Evolutionary conservation across 495 filamentous ascomycete genomes (phyloP), one percentile per base, ranked within the genome.

Genomic region (Penicillium antarcticum): DNA sequence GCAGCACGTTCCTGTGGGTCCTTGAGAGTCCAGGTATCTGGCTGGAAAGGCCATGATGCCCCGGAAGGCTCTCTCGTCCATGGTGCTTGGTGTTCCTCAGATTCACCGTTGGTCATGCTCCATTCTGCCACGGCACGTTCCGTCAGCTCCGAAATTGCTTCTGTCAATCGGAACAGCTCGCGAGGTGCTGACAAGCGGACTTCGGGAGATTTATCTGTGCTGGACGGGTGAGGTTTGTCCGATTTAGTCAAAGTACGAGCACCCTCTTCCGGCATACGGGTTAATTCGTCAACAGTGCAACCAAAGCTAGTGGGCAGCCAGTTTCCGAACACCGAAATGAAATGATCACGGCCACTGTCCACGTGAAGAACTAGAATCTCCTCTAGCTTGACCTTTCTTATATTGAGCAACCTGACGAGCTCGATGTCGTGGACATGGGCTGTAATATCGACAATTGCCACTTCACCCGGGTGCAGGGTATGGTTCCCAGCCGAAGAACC

Each of bases 361-460:
- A 97, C 88, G 9, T 91, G 86, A n/a, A 99, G 79, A 5, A 99
- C 83, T 19, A 97, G 74, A 8, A 97, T 85, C 58, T 97, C 92
- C 51, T 95, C 91, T 1, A 97, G 73, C 7, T 74, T 74, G 4
- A 74, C 59, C 16, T 76, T 70, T 9, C 80, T 80, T 24, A 86
- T 74, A 57, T 97, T 97, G n/a, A 97, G 76, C 8, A 71, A 67
- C 14, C 80, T 80, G 3, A 88, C 81, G n/a, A 83, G 77, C 3
- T 77, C 60, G 11, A 89, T 71, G 40, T 83, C 75, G 11, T 75
- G 77, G 42, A 99, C 71, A 21, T 80, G 71, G 1, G 86, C 69
- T 12, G 80, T 82, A 13, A 97, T 56, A 19, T 84, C 71, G 4
- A 88, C 82, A 53, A 81, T 85, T 4, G 84, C 77, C 0, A 89